Base-by-base conservation (phyloP, 371 early-diverging fungal genomes). In the Haplosporangium sp. region DNA sequence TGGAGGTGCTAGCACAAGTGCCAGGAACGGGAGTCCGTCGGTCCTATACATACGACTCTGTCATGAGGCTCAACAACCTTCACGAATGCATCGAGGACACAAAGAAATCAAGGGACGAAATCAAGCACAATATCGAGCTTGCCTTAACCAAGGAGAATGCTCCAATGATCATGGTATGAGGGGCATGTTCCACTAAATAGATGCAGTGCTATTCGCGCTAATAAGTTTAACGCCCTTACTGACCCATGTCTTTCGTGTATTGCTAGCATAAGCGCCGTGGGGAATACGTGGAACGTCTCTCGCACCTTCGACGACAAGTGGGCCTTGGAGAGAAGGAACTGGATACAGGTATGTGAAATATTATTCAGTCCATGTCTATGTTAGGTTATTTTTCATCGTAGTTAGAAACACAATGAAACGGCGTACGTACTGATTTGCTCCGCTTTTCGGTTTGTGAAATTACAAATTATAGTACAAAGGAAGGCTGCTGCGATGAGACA, bases 11-110 rank as follows among this genome's bases (percentile, higher is more conserved):
- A 0, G 53, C 59, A 36, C 43, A 41, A 43, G 46, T 37, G 53
- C 56, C 40, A 54, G 80, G 70, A 23, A n/a, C 12, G 13, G 60
- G 45, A 60, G 69, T 69, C 9, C 84, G 82, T 55, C 80, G 82
- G 45, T 89, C 89, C 11, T 89, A 87, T 57, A 86, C 85, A 0
- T 86, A 86, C 59, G 84, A 86, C 21, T 73, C 83, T 37, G 84
- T 87, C 53, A 80, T 86, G 64, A 81, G 81, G 83, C 41, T 87
- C 45, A 89, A 86, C 67, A 86, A 87, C 45, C 62, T 87, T 16
- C 84, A 86, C 62, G 86, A 86, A 37, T 87, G 86, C 51, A 84
- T 89, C 56, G 84, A 83, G 64, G 89, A 89, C 76, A 86, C 89
- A 16, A 84, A 85, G 61, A 74, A 67, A 47, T 86, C 86, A 1